Base-by-base conservation (phyloP, 2,329 filamentous ascomycete genomes). In the Ustulina deusta region DNA sequence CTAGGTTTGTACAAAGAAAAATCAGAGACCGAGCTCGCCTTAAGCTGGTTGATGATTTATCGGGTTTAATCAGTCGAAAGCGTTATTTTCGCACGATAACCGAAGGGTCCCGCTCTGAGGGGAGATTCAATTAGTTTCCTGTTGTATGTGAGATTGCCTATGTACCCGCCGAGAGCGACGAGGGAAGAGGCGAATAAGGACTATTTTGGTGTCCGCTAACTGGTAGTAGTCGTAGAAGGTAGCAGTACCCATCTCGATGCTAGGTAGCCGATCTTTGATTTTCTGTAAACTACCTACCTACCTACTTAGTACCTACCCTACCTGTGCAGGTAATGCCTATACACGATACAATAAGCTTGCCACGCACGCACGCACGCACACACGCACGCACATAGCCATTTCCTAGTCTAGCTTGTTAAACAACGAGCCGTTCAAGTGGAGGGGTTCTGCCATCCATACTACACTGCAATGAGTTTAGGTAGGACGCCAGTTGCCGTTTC, bases 401-500 rank as follows among this genome's bases (percentile, higher is more conserved):
- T 13, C 5, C 15, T 32, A 20, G n/a, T 17, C 29, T 27, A 36
- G 51, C 25, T 17, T n/a, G 20, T 40, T 20, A 32, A 52, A 52
- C 25, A 29, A 40, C 42, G 22, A 65, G 25, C 57, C 34, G 51
- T 54, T 52, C 22, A 55, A 55, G 46, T 62, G 56, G 56, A 49
- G 56, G 20, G 17, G 36, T 40, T 44, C 32, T 57, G n/a, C 42
- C 17, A 42, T 51, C 44, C 20, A 62, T 48, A 54, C 29, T 54
- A 52, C 49, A 17, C 27, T 34, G 34, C 6, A 62, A n/a, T 36
- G n/a, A 38, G 44, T 40, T 9, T 42, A 34, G 55, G 55, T 59
- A 59, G 46, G 42, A 40, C 51, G 61, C 44, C 52, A 51, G 58
- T 29, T 46, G 54, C 65, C 32, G 57, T 57, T 61, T 49, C 57